phyloP scores from a whole-genome alignment of 306 rosid species.

The Betula pendula region DNA sequence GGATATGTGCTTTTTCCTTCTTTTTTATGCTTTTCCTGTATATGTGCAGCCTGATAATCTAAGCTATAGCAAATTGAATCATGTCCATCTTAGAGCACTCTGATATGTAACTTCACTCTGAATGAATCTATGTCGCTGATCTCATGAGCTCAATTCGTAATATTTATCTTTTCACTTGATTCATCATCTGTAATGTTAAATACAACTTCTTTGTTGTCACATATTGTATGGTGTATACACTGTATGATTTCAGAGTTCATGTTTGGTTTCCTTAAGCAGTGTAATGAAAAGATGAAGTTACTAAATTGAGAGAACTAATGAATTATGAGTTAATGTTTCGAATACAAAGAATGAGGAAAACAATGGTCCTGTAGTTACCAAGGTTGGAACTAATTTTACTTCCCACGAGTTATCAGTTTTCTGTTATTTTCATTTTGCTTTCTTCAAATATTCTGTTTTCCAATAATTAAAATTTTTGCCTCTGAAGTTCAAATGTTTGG shows the following conservation, averaged over 20 bases:
- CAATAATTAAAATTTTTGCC: too few species aligned
- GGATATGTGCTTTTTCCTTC: background rate
- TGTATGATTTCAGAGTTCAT: background rate
- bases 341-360: background rate
- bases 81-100: background rate
- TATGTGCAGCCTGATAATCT: background rate
- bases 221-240: background rate
- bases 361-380: background rate
- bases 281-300: background rate
- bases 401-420: background rate
- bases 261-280: background rate
- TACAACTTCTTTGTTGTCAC: background rate
- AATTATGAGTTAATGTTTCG: background rate
- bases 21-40: background rate
- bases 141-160: background rate
- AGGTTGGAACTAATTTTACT: background rate
- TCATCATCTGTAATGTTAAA: background rate
- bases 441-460: too few species aligned
- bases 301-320: background rate
- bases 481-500: background rate
- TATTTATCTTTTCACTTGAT: background rate
- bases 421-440: too few species aligned
- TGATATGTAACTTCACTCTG: background rate
- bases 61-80: background rate
- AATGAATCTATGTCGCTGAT: background rate